A percentile compares a stretch with the other conserved stretches of the same genome.
Evolutionary conservation across 1,139 yeast species (phyloP).

Genomic region (Zygoascus hellenicus): DNA sequence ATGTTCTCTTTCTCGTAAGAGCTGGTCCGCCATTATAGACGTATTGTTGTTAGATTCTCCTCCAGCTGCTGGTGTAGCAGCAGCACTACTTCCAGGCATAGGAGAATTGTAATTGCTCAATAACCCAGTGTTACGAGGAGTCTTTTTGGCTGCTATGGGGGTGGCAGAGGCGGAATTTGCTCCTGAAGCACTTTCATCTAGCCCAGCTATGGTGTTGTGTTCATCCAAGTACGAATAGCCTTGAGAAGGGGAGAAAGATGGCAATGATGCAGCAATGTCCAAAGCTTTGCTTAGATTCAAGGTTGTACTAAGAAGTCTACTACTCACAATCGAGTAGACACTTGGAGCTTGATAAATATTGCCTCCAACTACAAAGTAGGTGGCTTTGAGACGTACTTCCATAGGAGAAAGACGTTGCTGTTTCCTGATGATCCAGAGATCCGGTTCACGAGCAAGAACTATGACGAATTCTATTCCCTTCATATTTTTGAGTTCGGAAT

Average conservation of each 20-base stretch:
- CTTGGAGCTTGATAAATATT: constrained; percentile 88
- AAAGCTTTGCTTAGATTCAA: constrained; percentile 29
- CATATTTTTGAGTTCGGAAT: constrained; percentile 63
- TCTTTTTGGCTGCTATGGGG: constrained; percentile 9
- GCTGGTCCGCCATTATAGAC: constrained; percentile 8
- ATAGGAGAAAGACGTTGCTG: constrained; percentile 57
- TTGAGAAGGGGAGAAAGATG: constrained; percentile 33
- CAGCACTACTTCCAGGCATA: constrained; percentile 7
- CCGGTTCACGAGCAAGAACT: constrained; percentile 75
- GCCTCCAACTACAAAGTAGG: constrained; percentile 85
- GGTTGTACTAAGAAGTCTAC: constrained; percentile 43
- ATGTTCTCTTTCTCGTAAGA: constrained; percentile 20
- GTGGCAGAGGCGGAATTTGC: constrained; percentile 7
- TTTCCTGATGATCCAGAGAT: constrained; percentile 83
- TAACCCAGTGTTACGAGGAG: constrained; percentile 10
- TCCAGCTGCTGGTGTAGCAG: constrained; percentile 11
- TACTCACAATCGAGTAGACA: constrained; percentile 49
- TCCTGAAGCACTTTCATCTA: constrained; percentile 10
- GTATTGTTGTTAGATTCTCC: constrained; percentile 1
- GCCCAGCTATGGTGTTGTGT: constrained; percentile 9
- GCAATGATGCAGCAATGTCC: constrained; percentile 30
- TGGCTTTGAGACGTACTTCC: constrained; percentile 52
- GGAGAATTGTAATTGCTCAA: constrained; percentile 10
- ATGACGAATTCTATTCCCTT: constrained; percentile 81
- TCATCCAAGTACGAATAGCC: constrained; percentile 33